Conservation (phyloP, 441 rosid genomes). For the Manihot esculenta region DNA sequence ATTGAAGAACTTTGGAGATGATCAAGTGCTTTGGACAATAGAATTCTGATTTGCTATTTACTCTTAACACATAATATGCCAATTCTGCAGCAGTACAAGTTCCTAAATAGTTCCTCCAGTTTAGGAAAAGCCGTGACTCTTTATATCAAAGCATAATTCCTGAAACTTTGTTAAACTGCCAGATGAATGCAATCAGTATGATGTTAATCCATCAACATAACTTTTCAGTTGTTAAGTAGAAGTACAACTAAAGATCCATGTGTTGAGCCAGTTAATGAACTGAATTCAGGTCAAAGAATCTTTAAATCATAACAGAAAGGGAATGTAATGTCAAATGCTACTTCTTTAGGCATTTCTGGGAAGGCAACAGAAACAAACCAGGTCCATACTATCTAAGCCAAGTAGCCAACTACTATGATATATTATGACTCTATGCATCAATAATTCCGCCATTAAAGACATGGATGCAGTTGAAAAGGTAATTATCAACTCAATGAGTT, state of each 20-base stretch:
- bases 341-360: not conserved
- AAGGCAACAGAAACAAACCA: not conserved
- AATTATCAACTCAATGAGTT: not conserved
- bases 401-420: not conserved
- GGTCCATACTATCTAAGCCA: not conserved
- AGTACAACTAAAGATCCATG: slow-evolving; percentile 2
- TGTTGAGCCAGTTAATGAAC: not conserved
- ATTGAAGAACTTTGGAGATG: not conserved
- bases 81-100: slow-evolving; percentile 1
- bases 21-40: not conserved
- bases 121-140: slow-evolving; percentile 4
- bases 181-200: slow-evolving; percentile 2
- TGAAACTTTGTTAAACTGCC: slow-evolving; percentile 50
- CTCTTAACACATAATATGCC: not conserved
- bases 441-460: not conserved
- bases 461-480: not conserved
- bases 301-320: not conserved
- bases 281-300: not conserved
- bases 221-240: not conserved
- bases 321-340: not conserved
- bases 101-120: slow-evolving; percentile 22
- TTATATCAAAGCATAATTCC: slow-evolving; percentile 35
- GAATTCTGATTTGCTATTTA: not conserved
- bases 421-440: slow-evolving; percentile 8
- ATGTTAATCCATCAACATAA: slow-evolving; percentile 1